These are phyloP conservation scores for Cutaneotrichosporon dermatis DNA, from an alignment of 1,284 basidiomycete species.

Conservation along the genomic window DNA sequence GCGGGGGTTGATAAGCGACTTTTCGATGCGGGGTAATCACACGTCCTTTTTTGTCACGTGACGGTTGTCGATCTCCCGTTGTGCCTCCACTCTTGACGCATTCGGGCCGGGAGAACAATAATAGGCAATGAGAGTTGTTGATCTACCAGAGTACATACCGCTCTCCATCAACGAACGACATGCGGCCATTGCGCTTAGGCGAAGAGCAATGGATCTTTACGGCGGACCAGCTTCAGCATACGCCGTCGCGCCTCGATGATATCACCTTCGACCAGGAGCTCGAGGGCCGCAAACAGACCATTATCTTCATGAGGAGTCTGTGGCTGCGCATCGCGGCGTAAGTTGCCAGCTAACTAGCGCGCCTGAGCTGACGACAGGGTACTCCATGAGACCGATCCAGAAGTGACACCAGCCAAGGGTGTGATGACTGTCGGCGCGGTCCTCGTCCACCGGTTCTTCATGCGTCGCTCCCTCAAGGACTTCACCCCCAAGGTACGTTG, in stretches of 20 bases:
- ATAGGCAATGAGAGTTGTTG: no score
- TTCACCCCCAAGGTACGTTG: slow-evolving; percentile 53
- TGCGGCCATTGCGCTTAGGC: not conserved
- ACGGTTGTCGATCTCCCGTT: no score
- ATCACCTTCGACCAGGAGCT: slow-evolving; percentile 31
- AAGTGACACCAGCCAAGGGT: slow-evolving; percentile 21
- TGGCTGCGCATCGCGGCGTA: slow-evolving; percentile 15
- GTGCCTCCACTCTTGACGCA: no score
- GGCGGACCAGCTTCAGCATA: slow-evolving; percentile 18
- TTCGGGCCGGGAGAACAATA: no score
- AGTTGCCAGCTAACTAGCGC: not conserved
- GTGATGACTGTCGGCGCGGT: slow-evolving; percentile 73
- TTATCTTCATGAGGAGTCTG: slow-evolving; percentile 18
- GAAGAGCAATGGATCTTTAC: slow-evolving; percentile 42
- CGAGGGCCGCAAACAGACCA: slow-evolving; percentile 24
- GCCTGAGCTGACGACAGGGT: not conserved
- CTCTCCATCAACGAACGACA: no score
- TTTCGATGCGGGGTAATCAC: no score
- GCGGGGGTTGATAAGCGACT: no score
- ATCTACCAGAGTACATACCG: no score
- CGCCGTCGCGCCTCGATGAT: slow-evolving; percentile 33
- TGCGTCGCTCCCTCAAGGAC: slow-evolving; percentile 81
- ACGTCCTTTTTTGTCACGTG: no score
- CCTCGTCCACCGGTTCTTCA: slow-evolving; percentile 91
- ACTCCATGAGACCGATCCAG: slow-evolving; percentile 15